Conservation (phyloP, 805 yeast genomes). For the Komagataella pastoris region DNA sequence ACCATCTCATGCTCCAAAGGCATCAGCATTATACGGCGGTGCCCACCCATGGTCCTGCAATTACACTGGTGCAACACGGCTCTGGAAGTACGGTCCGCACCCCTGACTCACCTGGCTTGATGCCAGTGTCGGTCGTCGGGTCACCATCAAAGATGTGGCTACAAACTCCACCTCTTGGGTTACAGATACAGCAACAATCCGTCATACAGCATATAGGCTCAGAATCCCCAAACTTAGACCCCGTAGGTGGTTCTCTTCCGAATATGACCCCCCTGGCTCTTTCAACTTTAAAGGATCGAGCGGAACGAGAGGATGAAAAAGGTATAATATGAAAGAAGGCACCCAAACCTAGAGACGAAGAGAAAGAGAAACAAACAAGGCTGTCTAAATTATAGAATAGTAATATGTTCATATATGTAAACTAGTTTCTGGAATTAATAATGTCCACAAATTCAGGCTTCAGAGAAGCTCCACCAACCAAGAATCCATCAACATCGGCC, state of each 20-base stretch:
- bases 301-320: background rate
- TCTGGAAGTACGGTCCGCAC: constrained; percentile 3
- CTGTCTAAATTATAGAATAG: background rate
- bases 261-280: background rate
- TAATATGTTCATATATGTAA: background rate
- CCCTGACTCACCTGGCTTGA: constrained; percentile 40
- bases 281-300: background rate
- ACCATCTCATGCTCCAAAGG: background rate
- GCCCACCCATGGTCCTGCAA: background rate
- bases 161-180: constrained; percentile 33
- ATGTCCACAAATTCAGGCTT: constrained; percentile 97
- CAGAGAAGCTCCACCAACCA: constrained; percentile 98
- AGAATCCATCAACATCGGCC: constrained; percentile 93
- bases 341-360: background rate
- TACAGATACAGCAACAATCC: background rate
- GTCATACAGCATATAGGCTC: background rate
- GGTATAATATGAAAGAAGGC: background rate
- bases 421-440: constrained; percentile 64
- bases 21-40: background rate
- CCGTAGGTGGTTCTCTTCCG: background rate
- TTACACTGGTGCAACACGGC: background rate
- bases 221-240: background rate
- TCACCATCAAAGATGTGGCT: constrained; percentile 44
- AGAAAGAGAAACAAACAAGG: background rate
- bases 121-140: constrained; percentile 37